Evolutionary conservation across 2,329 filamentous ascomycete genomes (phyloP), one percentile per base, ranked within the genome.

Genomic region (Exserohilum turcica): DNA sequence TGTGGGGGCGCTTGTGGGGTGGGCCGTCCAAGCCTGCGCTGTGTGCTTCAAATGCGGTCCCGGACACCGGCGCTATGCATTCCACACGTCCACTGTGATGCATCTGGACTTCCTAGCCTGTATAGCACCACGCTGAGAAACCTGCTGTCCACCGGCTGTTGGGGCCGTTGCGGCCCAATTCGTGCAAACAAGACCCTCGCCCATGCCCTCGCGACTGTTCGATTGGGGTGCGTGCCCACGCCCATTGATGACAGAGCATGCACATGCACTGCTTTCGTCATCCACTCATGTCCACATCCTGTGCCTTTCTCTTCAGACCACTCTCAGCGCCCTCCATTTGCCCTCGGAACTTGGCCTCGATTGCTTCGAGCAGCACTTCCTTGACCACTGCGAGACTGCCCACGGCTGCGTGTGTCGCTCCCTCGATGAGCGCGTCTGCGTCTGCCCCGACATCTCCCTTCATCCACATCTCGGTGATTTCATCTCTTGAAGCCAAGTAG

Each of bases 391-490:
- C 76, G 54, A 86, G 78, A 29, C 82, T 80, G 35, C 84, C 81
- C 15, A 80, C 73, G 37, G 86, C 85, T 29, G 86, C 85, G 67
- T 84, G 82, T 27, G 87, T 84, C 45, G 86, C 86, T 55, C 81
- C 81, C 63, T 89, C 85, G 28, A 87, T 78, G 44, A 89, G 72
- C 15, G 78, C 73, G 53, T 86, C 84, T 37, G 76, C 76, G 48
- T 71, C 74, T 47, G 65, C 66, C 43, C 76, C 79, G 60, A 72
- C 74, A 68, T 87, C 81, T 15, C 94, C 93, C 77, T 92, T 97
- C 68, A 95, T 84, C 94, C 94, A 99, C 15, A 97, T 76, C 70
- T 96, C 92, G 7, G 93, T 97, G 45, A 97, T 86, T 74, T 99
- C 94, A 64, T 97, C 93, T 57, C 92, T 83, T 18, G 82, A 83